Conservation (phyloP, 495 filamentous ascomycete species). For the Choiromyces venosus region DNA sequence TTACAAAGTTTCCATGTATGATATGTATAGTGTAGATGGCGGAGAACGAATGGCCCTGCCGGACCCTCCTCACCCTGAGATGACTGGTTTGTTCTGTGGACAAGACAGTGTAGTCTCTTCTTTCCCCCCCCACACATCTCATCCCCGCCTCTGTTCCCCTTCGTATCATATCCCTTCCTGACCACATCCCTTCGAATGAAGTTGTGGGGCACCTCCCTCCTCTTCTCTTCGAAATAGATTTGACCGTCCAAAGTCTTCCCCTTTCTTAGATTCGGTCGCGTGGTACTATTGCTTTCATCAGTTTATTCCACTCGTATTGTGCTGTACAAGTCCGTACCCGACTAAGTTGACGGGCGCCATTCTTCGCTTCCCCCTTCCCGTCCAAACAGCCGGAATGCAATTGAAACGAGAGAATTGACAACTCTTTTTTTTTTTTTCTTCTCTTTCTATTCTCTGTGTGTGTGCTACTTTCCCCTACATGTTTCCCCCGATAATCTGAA, state of each 20-base stretch:
- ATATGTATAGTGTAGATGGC: neutral
- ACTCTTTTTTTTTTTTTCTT: neutral
- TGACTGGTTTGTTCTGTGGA: neutral
- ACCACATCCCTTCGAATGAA: neutral
- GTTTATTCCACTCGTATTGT: neutral
- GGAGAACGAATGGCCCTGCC: neutral
- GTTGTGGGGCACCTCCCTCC: neutral
- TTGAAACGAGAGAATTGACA: slow-evolving; percentile 32
- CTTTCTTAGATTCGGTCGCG: neutral
- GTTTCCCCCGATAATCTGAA: neutral
- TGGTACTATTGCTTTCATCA: neutral
- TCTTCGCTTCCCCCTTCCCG: slow-evolving; percentile 37
- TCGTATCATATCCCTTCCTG: neutral
- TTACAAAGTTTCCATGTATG: neutral
- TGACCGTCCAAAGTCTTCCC: neutral
- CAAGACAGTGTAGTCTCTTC: neutral
- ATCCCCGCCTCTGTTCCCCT: neutral
- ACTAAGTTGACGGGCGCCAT: slow-evolving; percentile 20
- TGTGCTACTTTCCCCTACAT: neutral
- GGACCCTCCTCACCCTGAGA: neutral
- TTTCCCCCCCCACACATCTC: neutral
- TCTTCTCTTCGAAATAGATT: neutral
- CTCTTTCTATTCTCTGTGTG: neutral
- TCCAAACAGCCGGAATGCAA: slow-evolving; percentile 39
- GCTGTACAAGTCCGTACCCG: neutral